Conservation (phyloP, 2,329 filamentous ascomycete genomes). For the Daldinia sp. region DNA sequence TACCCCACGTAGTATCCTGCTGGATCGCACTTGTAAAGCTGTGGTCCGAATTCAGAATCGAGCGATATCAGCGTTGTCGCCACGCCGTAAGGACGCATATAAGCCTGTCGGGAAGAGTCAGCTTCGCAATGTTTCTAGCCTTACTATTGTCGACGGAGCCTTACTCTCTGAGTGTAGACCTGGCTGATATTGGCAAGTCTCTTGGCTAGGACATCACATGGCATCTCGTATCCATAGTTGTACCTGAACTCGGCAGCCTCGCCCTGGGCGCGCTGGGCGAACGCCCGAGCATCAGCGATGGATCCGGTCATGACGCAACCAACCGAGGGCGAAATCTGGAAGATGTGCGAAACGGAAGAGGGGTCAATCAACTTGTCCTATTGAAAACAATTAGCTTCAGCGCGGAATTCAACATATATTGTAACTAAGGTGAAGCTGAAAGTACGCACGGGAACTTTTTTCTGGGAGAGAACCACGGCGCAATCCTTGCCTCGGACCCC, state of each 20-base stretch:
- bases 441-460: conserved; percentile 94
- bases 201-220: conserved; percentile 95
- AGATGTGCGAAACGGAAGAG: conserved; percentile 95
- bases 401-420: conserved; percentile 29
- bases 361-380: conserved; percentile 99
- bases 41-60: conserved; percentile 90
- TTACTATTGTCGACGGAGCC: conserved; percentile 42
- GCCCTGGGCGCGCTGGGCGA: conserved; percentile 89
- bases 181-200: conserved; percentile 98
- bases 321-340: conserved; percentile 94
- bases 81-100: conserved; percentile 97
- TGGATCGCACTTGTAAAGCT: conserved; percentile 98
- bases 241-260: conserved; percentile 98
- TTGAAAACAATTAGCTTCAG: conserved; percentile 51
- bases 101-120: conserved; percentile 69
- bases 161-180: conserved; percentile 96
- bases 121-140: conserved; percentile 19
- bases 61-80: conserved; percentile 95
- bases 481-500: conserved; percentile 97
- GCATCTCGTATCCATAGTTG: conserved; percentile 99
- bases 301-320: conserved; percentile 99
- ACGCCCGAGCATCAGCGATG: conserved; percentile 95
- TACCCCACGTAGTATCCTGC: conserved; percentile 98
- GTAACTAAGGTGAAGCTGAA: conserved; percentile 41
- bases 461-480: conserved; percentile 96